Conservation (phyloP, 331 rosid species). For the Arachis monticola region DNA sequence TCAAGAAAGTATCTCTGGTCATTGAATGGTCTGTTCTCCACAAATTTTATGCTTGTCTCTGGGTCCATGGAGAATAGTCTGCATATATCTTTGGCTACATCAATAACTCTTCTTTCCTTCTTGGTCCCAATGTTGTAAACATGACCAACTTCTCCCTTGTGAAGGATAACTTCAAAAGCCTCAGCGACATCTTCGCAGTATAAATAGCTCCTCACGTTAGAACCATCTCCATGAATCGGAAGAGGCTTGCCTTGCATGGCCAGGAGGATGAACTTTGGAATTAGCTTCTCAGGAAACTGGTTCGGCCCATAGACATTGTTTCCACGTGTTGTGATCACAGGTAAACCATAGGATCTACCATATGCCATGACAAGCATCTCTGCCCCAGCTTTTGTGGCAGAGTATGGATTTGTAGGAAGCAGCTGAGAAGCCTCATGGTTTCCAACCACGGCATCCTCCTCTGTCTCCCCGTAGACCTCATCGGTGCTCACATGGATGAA, state of each 20-base stretch:
- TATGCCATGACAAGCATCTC: slow-evolving; percentile 82
- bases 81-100: too few relatives aligned
- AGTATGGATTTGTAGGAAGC: slow-evolving; percentile 74
- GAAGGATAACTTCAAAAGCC: too few relatives aligned
- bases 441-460: slow-evolving; percentile 87
- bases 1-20: too few relatives aligned
- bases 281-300: slow-evolving; percentile 69
- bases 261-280: slow-evolving; percentile 68
- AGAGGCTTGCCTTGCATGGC: slow-evolving; percentile 71
- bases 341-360: slow-evolving; percentile 71
- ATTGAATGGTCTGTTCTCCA: too few relatives aligned
- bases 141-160: too few relatives aligned
- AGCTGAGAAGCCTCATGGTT: slow-evolving; percentile 92
- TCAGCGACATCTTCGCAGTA: too few relatives aligned
- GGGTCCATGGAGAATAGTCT: too few relatives aligned
- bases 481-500: slow-evolving; percentile 93
- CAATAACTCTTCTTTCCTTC: too few relatives aligned
- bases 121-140: too few relatives aligned
- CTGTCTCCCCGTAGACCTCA: slow-evolving; percentile 93
- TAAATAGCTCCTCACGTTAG: too few relatives aligned
- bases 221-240: slow-evolving; percentile 70
- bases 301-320: slow-evolving; percentile 71
- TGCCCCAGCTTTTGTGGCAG: slow-evolving; percentile 76
- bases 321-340: slow-evolving; percentile 71
- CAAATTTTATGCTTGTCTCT: too few relatives aligned